Conservation (phyloP, 1,139 yeast species). For the Yamadazyma songkhlaensis region DNA sequence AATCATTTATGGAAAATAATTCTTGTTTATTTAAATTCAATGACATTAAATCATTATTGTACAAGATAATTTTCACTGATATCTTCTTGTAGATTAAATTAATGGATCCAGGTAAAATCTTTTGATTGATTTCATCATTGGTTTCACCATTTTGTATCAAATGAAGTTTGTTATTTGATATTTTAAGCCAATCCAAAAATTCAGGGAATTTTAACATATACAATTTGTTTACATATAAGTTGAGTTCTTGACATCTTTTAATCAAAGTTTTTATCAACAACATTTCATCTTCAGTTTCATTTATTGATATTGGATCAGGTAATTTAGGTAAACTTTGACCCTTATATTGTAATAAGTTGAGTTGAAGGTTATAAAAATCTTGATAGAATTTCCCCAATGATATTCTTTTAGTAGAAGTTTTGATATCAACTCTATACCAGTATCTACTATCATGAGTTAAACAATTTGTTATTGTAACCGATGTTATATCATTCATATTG, state of each 20-base stretch:
- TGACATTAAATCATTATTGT: constrained; percentile 27
- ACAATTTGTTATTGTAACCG: constrained; percentile 34
- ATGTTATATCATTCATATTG: not conserved
- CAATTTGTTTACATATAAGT: constrained; percentile 30
- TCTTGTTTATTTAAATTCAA: constrained; percentile 25
- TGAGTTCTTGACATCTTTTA: constrained; percentile 33
- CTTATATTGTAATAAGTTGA: constrained; percentile 15
- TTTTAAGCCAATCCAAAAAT: constrained; percentile 34
- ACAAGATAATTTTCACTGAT: constrained; percentile 29
- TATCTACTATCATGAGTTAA: constrained; percentile 35
- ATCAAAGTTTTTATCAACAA: constrained; percentile 14
- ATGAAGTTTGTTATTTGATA: constrained; percentile 10
- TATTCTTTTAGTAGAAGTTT: constrained; percentile 29
- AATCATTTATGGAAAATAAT: constrained; percentile 23
- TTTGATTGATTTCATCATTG: constrained; percentile 21
- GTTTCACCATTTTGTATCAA: constrained; percentile 6
- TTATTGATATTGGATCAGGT: constrained; percentile 41
- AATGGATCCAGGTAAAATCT: constrained; percentile 22
- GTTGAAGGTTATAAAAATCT: constrained; percentile 43
- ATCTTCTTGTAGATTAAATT: constrained; percentile 21
- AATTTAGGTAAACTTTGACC: constrained; percentile 31
- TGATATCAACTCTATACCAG: constrained; percentile 44
- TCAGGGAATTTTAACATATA: constrained; percentile 16
- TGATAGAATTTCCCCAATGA: constrained; percentile 41
- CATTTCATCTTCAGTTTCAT: constrained; percentile 11